These are phyloP conservation scores for Fusarium globosum DNA, from an alignment of 2,329 filamentous ascomycete species.

Conservation along the genomic window DNA sequence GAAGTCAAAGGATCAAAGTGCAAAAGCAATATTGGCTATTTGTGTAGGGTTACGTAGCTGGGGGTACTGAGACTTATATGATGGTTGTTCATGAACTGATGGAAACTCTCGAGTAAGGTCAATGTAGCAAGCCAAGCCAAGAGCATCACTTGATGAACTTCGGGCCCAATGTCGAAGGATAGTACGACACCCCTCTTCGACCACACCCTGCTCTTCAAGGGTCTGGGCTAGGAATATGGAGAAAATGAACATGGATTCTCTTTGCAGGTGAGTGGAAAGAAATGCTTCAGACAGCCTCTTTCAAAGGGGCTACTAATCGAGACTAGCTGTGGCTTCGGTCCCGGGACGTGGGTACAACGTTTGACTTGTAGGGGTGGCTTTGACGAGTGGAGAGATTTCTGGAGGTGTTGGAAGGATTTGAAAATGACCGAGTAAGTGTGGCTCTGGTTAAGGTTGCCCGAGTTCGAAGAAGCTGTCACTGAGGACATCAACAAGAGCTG, in stretches of 20 bases:
- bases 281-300: conserved; percentile 44
- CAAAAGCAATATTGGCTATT: conserved; percentile 2
- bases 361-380: conserved; percentile 43
- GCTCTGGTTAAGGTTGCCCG: conserved; percentile 10
- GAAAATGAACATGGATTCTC: conserved; percentile 35
- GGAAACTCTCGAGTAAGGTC: conserved; percentile 35
- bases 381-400: conserved; percentile 32
- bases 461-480: conserved; percentile 9
- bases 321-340: conserved; percentile 43
- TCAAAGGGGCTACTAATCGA: conserved; percentile 35
- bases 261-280: conserved; percentile 38
- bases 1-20: conserved; percentile 2
- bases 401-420: conserved; percentile 33
- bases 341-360: conserved; percentile 38
- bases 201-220: conserved; percentile 24
- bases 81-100: conserved; percentile 32
- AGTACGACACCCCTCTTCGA: conserved; percentile 36
- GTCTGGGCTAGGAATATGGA: conserved; percentile 22
- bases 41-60: conserved; percentile 17
- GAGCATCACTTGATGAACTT: conserved; percentile 39
- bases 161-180: conserved; percentile 31
- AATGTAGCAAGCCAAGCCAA: conserved; percentile 41
- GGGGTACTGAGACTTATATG: conserved; percentile 43
- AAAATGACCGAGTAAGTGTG: conserved; percentile 26
- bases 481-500: conserved; percentile 3